phyloP scores from a whole-genome alignment of 257 asterid species.

The Nicotiana tabacum region DNA sequence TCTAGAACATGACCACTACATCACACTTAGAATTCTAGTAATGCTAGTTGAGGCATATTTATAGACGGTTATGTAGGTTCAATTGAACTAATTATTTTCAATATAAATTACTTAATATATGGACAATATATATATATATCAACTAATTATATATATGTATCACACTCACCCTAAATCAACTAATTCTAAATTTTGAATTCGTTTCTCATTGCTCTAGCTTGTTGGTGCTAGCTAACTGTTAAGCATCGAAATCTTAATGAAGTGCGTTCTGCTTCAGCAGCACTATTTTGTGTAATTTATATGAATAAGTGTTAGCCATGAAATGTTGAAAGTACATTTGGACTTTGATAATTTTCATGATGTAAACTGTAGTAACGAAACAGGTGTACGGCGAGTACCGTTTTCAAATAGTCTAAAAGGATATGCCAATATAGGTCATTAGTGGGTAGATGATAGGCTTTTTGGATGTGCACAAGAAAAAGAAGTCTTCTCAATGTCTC shows the following conservation, averaged over 20 bases:
- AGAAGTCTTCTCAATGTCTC: background rate
- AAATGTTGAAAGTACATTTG: constrained; percentile 3
- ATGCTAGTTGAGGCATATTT: background rate
- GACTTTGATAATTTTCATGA: background rate
- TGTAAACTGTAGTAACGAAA: background rate
- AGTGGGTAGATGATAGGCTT: background rate
- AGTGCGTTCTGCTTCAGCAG: constrained; percentile 7
- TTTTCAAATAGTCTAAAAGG: background rate
- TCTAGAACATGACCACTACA: too few species aligned
- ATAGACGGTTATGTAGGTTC: background rate
- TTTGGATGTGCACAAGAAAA: background rate
- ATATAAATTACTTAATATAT: too few species aligned
- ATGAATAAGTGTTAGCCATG: background rate
- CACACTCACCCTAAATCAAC: too few species aligned
- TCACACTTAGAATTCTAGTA: background rate
- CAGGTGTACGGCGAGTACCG: background rate
- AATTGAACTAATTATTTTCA: too few species aligned
- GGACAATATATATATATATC: too few species aligned
- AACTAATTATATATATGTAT: too few species aligned
- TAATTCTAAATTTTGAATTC: too few species aligned
- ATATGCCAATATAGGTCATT: background rate
- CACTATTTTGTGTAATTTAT: background rate
- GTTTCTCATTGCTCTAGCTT: too few species aligned
- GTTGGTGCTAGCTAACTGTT: too few species aligned
- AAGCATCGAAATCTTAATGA: background rate